Base-by-base conservation (phyloP, 495 filamentous ascomycete species). In the Thozetella sp. region DNA sequence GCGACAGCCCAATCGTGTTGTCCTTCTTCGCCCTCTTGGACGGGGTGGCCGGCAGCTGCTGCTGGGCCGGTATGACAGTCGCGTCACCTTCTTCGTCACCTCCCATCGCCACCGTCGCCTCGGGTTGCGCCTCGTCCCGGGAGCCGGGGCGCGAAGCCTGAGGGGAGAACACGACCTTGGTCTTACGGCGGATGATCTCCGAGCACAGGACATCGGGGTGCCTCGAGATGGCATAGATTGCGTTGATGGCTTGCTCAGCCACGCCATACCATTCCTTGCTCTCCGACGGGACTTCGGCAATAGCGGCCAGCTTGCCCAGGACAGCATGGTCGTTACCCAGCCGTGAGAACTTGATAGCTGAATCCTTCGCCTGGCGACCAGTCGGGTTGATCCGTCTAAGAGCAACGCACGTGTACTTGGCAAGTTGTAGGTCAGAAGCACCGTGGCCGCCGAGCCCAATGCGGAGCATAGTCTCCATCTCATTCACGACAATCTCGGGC, bases 181-280 rank as follows among this genome's bases (percentile, higher is more conserved):
- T 97, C 77, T 95, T 96, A 55, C 92, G 83, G 55, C 92, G 84
- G 30, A 99, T 81, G 22, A 98, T 90, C 58, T 97, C 93, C 2
- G 95, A 94, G 75, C 94, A 98, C 22, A 99, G 81, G 25, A 88
- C 89, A 73, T 99, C 95, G 0, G 95, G 95, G 64, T 97, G 93
- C 64, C 95, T 97, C 1, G 93, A 91, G 22, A 99, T 76, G n/a
- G 90, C 83, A 68, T 98, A 99, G 61, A 99, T 97, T 30, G 95
- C 95, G 58, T 92, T 89, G 66, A 98, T 92, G 19, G 95, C 93
- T 72, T 99, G 96, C 67, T 99, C 95, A 17, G 96, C 93, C n/a
- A 97, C 90, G 9, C 96, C 93, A 58, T 88, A 93, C 95, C 95
- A 99, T 70, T 99, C 95, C 69, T 96, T 94, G 71, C 88, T 94